Evolutionary conservation across 306 rosid genomes (phyloP).

Genomic region (Prunus fruticosa): DNA sequence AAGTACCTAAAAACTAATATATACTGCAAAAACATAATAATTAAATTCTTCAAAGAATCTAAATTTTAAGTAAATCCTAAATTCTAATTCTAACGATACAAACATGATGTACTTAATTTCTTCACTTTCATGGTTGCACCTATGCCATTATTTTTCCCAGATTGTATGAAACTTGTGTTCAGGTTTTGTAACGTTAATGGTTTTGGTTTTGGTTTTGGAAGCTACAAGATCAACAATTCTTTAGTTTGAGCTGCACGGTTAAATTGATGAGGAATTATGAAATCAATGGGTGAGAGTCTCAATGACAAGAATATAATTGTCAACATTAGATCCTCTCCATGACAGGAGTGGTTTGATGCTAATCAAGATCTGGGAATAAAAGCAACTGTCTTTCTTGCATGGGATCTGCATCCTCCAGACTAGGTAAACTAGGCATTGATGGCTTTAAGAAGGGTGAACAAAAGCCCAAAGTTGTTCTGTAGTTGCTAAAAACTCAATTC

Average conservation of each 20-base stretch:
- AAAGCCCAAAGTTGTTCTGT: neutral
- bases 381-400: neutral
- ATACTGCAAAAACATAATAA: neutral
- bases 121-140: neutral
- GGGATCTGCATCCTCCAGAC: neutral
- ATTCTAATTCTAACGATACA: neutral
- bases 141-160: neutral
- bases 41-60: neutral
- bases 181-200: neutral
- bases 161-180: neutral
- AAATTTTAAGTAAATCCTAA: neutral
- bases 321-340: neutral
- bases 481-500: neutral
- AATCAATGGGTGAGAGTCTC: neutral
- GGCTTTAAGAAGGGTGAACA: neutral
- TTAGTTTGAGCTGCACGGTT: neutral
- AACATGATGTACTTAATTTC: neutral
- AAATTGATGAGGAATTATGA: neutral
- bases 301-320: neutral
- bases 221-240: neutral
- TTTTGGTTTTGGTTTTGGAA: neutral
- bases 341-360: neutral
- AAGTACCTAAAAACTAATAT: neutral
- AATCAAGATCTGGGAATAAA: neutral
- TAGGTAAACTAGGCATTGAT: neutral